Evolutionary conservation across 441 rosid genomes (phyloP).

Genomic region (Populus hybrid): DNA sequence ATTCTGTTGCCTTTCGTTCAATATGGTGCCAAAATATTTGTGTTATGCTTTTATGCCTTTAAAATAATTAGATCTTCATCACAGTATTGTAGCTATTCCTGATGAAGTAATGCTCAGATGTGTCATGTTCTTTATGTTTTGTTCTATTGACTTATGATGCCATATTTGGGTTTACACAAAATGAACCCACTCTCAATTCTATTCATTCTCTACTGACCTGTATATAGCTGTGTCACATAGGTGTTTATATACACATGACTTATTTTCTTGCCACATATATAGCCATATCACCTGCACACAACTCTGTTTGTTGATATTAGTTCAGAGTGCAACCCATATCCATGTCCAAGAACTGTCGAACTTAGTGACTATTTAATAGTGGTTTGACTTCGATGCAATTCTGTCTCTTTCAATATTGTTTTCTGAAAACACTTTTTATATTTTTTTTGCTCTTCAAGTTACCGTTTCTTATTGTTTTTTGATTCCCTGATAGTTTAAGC

Average conservation of each 20-base stretch:
- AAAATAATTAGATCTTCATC: background rate
- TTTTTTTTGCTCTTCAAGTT: background rate
- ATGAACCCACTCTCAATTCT: background rate
- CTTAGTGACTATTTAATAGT: background rate
- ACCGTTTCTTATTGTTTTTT: slow-evolving; percentile 1
- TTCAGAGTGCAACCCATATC: background rate
- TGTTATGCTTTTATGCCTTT: background rate
- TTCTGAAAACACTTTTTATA: background rate
- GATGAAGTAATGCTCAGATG: background rate
- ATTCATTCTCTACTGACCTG: background rate
- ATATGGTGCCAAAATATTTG: background rate
- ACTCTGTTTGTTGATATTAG: background rate
- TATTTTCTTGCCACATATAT: background rate
- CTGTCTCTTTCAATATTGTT: background rate
- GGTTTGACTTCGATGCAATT: background rate
- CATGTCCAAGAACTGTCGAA: background rate
- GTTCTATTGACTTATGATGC: background rate
- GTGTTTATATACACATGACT: no score
- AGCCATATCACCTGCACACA: background rate
- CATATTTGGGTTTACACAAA: background rate
- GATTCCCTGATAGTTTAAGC: background rate
- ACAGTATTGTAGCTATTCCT: background rate
- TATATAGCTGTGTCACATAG: background rate
- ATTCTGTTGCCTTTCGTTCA: background rate
- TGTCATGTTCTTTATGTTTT: background rate